Percentiles rank a stretch among this genome's conserved stretches.
phyloP scores from a whole-genome alignment of 179 eudicot species.

The Nepenthes alata region DNA sequence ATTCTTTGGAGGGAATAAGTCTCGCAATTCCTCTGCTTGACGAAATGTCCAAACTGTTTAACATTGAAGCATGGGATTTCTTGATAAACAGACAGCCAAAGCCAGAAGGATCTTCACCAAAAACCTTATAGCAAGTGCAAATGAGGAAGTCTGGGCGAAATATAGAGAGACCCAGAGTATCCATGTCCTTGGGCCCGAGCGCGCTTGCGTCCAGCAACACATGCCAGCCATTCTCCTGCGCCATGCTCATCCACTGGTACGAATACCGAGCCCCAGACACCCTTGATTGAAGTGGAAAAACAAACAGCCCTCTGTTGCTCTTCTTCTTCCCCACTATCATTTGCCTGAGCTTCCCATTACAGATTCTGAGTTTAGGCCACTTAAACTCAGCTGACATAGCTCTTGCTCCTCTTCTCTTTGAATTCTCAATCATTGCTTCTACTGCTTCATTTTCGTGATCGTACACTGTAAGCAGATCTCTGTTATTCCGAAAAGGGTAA shows the following conservation, averaged over 20 bases:
- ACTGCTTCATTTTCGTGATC: constrained; percentile 55
- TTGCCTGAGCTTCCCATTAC: constrained; percentile 27
- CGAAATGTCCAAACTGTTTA: constrained; percentile 8
- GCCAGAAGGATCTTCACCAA: constrained; percentile 65
- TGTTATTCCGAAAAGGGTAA: constrained; percentile 40
- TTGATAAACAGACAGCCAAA: constrained; percentile 55
- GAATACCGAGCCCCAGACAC: constrained; percentile 54
- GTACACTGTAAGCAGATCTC: constrained; percentile 40
- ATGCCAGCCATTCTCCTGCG: constrained; percentile 71
- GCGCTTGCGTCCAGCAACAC: constrained; percentile 55
- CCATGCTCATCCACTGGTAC: constrained; percentile 51
- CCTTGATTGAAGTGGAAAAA: constrained; percentile 56
- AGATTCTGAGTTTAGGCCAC: constrained; percentile 57
- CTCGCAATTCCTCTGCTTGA: constrained; percentile 30
- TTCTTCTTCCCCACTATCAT: constrained; percentile 22
- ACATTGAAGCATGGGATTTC: constrained; percentile 21
- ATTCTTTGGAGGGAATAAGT: constrained; percentile 11
- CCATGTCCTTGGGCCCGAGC: constrained; percentile 72
- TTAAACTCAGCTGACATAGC: constrained; percentile 39
- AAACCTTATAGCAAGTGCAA: constrained; percentile 53
- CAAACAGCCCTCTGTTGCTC: constrained; percentile 41
- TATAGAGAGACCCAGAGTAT: constrained; percentile 61
- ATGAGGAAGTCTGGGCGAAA: constrained; percentile 54
- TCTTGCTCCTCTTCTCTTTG: constrained; percentile 27
- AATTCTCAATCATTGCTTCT: constrained; percentile 35